Conservation (phyloP, 2,329 filamentous ascomycete genomes). For the Claviceps sp. region DNA sequence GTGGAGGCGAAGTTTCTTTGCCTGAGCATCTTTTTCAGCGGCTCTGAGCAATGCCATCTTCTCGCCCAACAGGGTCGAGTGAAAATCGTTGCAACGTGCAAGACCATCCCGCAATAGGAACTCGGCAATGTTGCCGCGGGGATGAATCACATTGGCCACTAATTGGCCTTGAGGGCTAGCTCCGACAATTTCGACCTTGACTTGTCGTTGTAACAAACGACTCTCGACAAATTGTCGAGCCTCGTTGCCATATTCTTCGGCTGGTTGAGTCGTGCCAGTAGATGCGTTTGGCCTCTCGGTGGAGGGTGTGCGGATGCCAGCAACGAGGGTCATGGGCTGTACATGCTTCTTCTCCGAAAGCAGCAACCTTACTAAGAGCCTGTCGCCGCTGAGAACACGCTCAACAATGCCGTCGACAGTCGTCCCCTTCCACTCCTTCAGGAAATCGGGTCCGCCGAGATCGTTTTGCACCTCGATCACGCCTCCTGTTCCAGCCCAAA, state of each 20-base stretch:
- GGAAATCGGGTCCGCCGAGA: slow-evolving; percentile 63
- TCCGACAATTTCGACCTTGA: slow-evolving; percentile 72
- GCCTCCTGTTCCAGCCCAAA: slow-evolving; percentile 58
- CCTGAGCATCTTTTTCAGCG: slow-evolving; percentile 76
- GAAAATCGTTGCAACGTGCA: slow-evolving; percentile 87
- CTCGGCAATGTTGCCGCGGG: slow-evolving; percentile 81
- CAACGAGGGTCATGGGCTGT: slow-evolving; percentile 78
- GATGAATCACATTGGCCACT: slow-evolving; percentile 78
- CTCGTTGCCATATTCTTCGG: slow-evolving; percentile 82
- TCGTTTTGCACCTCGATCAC: slow-evolving; percentile 72
- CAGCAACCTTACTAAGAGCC: slow-evolving; percentile 71
- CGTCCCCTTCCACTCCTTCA: slow-evolving; percentile 75
- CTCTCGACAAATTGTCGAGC: slow-evolving; percentile 78
- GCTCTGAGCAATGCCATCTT: slow-evolving; percentile 78
- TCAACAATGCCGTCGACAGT: slow-evolving; percentile 78
- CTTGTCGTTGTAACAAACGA: slow-evolving; percentile 72
- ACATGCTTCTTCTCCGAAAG: slow-evolving; percentile 72
- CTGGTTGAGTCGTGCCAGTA: slow-evolving; percentile 67
- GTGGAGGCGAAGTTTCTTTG: slow-evolving; percentile 64
- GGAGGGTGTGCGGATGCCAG: slow-evolving; percentile 79
- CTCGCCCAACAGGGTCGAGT: slow-evolving; percentile 78
- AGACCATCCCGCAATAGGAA: slow-evolving; percentile 82
- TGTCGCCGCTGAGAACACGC: slow-evolving; percentile 81
- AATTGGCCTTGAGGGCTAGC: slow-evolving; percentile 82
- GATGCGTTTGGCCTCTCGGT: slow-evolving; percentile 72